Evolutionary conservation across 1,284 basidiomycete species (phyloP).

Genomic region (Moesziomyces globuligerus): DNA sequence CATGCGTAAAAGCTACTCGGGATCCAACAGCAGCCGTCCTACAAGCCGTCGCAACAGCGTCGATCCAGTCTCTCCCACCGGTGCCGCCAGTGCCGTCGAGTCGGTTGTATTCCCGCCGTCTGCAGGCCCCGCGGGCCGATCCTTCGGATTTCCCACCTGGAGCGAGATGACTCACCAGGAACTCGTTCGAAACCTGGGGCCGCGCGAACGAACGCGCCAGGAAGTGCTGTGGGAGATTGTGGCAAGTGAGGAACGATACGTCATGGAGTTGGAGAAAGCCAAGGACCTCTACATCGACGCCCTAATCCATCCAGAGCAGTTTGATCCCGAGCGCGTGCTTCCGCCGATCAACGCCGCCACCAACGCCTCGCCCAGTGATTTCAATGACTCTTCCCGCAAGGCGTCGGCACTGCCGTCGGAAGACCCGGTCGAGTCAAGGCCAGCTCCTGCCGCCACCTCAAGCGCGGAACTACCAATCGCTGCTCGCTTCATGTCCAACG

Average conservation of each 20-base stretch:
- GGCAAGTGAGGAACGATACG: slow-evolving; percentile 94
- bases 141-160: slow-evolving; percentile 75
- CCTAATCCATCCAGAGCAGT: slow-evolving; percentile 76
- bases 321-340: slow-evolving; percentile 29
- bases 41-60: slow-evolving; percentile 36
- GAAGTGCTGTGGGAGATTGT: slow-evolving; percentile 99
- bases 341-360: background rate
- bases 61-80: slow-evolving; percentile 14
- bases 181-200: slow-evolving; percentile 89
- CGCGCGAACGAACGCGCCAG: slow-evolving; percentile 91
- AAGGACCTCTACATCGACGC: slow-evolving; percentile 92
- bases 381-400: background rate
- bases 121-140: slow-evolving; percentile 10
- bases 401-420: background rate
- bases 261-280: slow-evolving; percentile 85
- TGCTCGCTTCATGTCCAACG: slow-evolving; percentile 49
- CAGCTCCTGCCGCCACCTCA: background rate
- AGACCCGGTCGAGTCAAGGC: background rate
- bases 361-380: slow-evolving; percentile 2
- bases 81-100: slow-evolving; percentile 14
- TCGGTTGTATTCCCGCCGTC: slow-evolving; percentile 23
- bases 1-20: slow-evolving; percentile 40
- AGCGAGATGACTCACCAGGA: slow-evolving; percentile 95
- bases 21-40: slow-evolving; percentile 23
- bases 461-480: slow-evolving; percentile 53